Conservation (phyloP, 257 asterid genomes). For the Henckelia pumila region DNA sequence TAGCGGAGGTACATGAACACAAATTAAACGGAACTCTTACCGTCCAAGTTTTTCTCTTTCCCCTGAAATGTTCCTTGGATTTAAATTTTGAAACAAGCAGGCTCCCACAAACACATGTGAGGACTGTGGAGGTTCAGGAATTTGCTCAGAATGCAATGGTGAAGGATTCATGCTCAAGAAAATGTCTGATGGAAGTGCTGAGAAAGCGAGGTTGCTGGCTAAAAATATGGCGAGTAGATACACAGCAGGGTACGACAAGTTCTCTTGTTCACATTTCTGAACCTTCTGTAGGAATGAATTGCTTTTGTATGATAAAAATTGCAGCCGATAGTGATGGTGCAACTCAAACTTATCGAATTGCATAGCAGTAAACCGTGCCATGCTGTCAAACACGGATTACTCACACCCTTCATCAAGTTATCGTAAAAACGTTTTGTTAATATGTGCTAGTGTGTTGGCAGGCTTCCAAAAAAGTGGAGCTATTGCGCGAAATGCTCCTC, state of each 20-base stretch:
- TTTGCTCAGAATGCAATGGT: neutral
- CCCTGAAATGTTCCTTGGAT: slow-evolving; percentile 4
- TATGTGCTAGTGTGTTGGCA: slow-evolving; percentile 44
- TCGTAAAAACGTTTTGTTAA: slow-evolving; percentile 23
- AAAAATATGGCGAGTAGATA: slow-evolving; percentile 53
- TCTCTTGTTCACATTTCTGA: neutral
- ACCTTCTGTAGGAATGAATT: neutral
- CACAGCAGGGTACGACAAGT: slow-evolving; percentile 46
- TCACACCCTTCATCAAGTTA: neutral
- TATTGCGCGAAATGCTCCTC: slow-evolving; percentile 92
- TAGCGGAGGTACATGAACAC: slow-evolving; percentile 41
- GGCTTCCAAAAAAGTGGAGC: slow-evolving; percentile 97
- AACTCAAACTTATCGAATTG: neutral
- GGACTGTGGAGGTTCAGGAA: slow-evolving; percentile 78
- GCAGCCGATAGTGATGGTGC: neutral
- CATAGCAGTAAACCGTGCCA: neutral
- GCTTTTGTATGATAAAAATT: neutral
- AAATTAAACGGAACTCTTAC: neutral
- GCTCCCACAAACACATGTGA: slow-evolving; percentile 50
- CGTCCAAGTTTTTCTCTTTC: neutral
- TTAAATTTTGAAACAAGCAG: slow-evolving; percentile 39
- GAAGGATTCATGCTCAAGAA: neutral
- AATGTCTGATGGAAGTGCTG: slow-evolving; percentile 2
- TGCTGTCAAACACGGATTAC: neutral
- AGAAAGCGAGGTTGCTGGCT: slow-evolving; percentile 43